phyloP scores from a whole-genome alignment of 768 basidiomycete species.

The Boletus tylopilopsis region DNA sequence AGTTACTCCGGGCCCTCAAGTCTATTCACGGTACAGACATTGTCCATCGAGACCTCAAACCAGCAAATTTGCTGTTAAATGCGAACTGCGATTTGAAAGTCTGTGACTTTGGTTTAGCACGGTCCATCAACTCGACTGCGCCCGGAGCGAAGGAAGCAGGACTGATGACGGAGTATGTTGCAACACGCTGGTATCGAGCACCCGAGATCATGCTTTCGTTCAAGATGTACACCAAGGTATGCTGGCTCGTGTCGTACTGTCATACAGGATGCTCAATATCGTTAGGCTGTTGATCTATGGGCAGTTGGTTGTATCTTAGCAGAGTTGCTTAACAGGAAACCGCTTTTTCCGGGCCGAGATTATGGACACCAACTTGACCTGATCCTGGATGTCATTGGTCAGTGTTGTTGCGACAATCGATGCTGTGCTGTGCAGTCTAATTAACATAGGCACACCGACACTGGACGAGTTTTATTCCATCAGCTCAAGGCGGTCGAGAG shows the following conservation, averaged over 20 bases:
- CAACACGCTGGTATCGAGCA: slow-evolving; percentile 90
- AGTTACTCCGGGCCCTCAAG: slow-evolving; percentile 83
- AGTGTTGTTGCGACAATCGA: background rate
- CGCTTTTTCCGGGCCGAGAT: slow-evolving; percentile 85
- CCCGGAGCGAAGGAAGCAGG: slow-evolving; percentile 59
- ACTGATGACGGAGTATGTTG: slow-evolving; percentile 82
- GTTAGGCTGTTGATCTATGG: slow-evolving; percentile 69
- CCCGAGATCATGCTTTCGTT: slow-evolving; percentile 95
- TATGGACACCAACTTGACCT: slow-evolving; percentile 86
- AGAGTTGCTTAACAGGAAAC: slow-evolving; percentile 76
- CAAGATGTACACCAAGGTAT: slow-evolving; percentile 80
- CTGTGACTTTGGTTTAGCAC: slow-evolving; percentile 84
- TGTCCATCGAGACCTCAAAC: slow-evolving; percentile 75
- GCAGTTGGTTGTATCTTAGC: slow-evolving; percentile 74
- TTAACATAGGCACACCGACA: slow-evolving; percentile 62
- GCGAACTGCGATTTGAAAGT: slow-evolving; percentile 88
- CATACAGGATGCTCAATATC: slow-evolving; percentile 2
- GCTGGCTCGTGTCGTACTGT: slow-evolving; percentile 3
- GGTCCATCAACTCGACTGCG: slow-evolving; percentile 54
- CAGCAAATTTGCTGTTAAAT: slow-evolving; percentile 84
- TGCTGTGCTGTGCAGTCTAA: slow-evolving; percentile 21
- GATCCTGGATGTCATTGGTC: slow-evolving; percentile 84
- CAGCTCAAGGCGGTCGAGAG: slow-evolving; percentile 76
- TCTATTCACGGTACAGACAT: slow-evolving; percentile 87
- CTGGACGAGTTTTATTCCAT: slow-evolving; percentile 91